phyloP scores from a whole-genome alignment of 495 filamentous ascomycete genomes.

The Niebla homalea region DNA sequence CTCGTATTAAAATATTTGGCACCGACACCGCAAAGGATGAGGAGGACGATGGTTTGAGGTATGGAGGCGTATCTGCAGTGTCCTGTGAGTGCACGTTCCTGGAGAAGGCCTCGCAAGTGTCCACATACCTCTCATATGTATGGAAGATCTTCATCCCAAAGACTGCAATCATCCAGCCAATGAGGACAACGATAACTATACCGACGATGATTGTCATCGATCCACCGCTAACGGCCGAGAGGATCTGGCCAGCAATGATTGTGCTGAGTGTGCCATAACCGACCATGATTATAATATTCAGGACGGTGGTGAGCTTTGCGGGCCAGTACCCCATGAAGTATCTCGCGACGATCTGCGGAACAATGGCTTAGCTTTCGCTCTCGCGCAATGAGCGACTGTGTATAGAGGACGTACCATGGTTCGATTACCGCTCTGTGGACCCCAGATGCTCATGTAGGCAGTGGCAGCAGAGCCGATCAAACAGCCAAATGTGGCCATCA shows the following conservation, averaged over 20 bases:
- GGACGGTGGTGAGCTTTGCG: constrained; percentile 48
- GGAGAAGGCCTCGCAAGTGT: not conserved
- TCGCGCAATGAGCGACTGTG: not conserved
- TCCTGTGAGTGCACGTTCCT: not conserved
- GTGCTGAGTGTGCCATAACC: constrained; percentile 13
- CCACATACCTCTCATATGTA: constrained; percentile 45
- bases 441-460: constrained; percentile 66
- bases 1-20: constrained; percentile 51
- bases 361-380: not conserved
- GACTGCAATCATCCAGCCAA: constrained; percentile 50
- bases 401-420: constrained; percentile 34
- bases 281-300: constrained; percentile 58
- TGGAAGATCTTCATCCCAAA: constrained; percentile 68
- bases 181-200: constrained; percentile 50
- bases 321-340: constrained; percentile 74
- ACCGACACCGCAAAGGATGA: constrained; percentile 54
- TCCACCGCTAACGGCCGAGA: constrained; percentile 44
- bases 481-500: constrained; percentile 50
- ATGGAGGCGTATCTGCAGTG: constrained; percentile 48
- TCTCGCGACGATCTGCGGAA: constrained; percentile 45
- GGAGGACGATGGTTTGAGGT: constrained; percentile 50
- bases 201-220: constrained; percentile 51
- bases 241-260: constrained; percentile 29
- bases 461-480: constrained; percentile 44
- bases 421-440: constrained; percentile 51